Base-by-base conservation (phyloP, 202 grass and related monocot genomes). In the Digitaria exilis region DNA sequence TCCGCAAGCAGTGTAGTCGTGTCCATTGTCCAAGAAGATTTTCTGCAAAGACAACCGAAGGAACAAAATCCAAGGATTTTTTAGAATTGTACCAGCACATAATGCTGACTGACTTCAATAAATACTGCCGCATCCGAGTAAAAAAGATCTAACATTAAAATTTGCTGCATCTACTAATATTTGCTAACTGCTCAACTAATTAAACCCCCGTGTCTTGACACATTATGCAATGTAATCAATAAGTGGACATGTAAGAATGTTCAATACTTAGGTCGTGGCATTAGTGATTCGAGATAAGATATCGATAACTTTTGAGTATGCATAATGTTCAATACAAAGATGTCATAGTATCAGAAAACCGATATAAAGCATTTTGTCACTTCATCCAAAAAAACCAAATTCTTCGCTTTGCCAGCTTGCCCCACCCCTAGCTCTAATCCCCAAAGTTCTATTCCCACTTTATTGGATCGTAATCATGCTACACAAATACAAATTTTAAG, bases 11-110 rank as follows among this genome's bases (percentile, higher is more conserved):
- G 15, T 78, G 74, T 85, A 71, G 37, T 62, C 2, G 75, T 79
- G 28, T 79, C 75, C 55, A 85, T 65, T 79, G 28, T 79, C 75
- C 55, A 85, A 85, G 69, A 80, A 80, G 35, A 86, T 73, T 18
- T 80, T 86, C 76, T 86, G 76, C 68, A 56, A 45, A 60, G 22
- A 6, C 11, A 65, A 77, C 35, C 8, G 58, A 32, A 55, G 13
- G 68, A 34, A 30, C 59, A 21, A 21, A 32, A 45, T 19, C 2
- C 14, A 17, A 56, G 35, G 29, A 24, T 37, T 37, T 75, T 75
- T 41, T 6, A 60, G 14, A 43, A 59, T 60, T 60, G 31, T 15
- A 58, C 4, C 7, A 56, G 14, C 32, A 75, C 37, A 37, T 6
- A 57, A 7, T 10, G 37, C 7, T 26, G 61, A 58, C 29, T 58